Conservation (phyloP, 129 eudicot species). For the carrot (Daucus carota) region DH1_v3.0 NC_030381.2:47607501-47608000, state of each 20-base stretch:
- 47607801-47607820: conserved; percentile 97
- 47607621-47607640: neutral
- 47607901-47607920: conserved; percentile 78
- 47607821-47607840: conserved; percentile 94
- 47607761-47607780: neutral
- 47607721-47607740: neutral
- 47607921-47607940: neutral
- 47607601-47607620: neutral
- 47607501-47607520: neutral
- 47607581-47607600: neutral
- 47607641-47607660: neutral
- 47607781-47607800: conserved; percentile 6
- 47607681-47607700: neutral
- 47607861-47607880: conserved; percentile 98
- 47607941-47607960: neutral
- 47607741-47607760: neutral
- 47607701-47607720: neutral
- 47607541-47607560: no score
- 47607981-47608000: neutral
- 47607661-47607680: neutral
- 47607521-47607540: neutral
- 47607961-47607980: neutral
- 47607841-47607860: conserved; percentile 86
- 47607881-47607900: conserved; percentile 76
- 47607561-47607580: neutral